Base-by-base conservation (phyloP, 805 yeast genomes). In the Yamadazyma insecticola region DNA sequence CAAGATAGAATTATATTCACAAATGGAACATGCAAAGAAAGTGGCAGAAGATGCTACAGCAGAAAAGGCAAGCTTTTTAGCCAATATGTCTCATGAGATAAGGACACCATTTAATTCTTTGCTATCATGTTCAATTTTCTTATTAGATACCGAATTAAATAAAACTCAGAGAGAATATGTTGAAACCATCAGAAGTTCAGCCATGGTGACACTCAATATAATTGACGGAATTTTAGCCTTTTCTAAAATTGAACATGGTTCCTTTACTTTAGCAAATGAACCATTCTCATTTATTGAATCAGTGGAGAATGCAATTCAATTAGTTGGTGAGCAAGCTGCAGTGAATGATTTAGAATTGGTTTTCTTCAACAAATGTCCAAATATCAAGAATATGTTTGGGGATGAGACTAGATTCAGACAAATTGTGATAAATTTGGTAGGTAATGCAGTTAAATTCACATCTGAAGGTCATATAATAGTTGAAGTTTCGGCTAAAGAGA, bases 1-100 rank as follows among this genome's bases (percentile, higher is more conserved):
- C 19, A 72, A 73, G 39, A 64, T 74, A 1, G 54, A 57, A 21
- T 49, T 73, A 12, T 72, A 70, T 43, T 45, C 55, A 8, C 72
- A 70, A 40, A 67, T 74, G 66, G 70, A 67, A 41, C 34, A 63
- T 8, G 64, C 66, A 6, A 59, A 59, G 29, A 41, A 48, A 26
- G 54, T 60, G 2, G 76, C 76, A 1, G 76, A 70, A 37, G 74
- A 67, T 31, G 76, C 76, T 4, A 70, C 75, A 1, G 70, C 71
- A 4, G 75, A 70, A 44, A 72, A 71, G 50, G 73, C 77, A 4
- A 70, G 72, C 31, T 72, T 72, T 44, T 45, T 72, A 35, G 66
- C 66, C 14, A 73, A 72, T 39, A 72, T 72, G 78, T 72, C 77
- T 2, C 78, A 72, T 42, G 78, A 72, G 40, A 72, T 72, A 29